Base-by-base conservation (phyloP, 495 filamentous ascomycete genomes). In the Schizothecium vesticola region DNA sequence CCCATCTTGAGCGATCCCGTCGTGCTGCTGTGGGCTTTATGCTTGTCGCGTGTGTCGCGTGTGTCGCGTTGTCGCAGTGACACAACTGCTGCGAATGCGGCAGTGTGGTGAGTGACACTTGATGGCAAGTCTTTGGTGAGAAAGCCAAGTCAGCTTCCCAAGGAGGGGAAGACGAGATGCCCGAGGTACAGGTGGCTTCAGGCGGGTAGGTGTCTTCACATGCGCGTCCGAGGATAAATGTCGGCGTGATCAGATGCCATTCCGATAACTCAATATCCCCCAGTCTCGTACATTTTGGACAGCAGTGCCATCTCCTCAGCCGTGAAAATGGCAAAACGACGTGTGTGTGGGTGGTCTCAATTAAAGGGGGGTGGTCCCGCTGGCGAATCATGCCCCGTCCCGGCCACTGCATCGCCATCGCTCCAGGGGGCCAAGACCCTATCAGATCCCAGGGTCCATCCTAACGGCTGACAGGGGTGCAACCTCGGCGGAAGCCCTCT, bases 371-470 rank as follows among this genome's bases (percentile, higher is more conserved):
- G 31, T 13, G 55, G 62, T 62, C 58, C 57, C 62, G 58, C 59
- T 55, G 62, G 57, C 69, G 69, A 71, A 71, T 71, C 69, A 71
- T 26, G 31, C n/a, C 36, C 23, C 64, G 63, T 29, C 5, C 33
- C 24, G 19, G 23, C 31, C 28, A 16, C 43, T 10, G 24, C 26
- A 19, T 64, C 31, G n/a, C 13, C 12, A 19, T n/a, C 36, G 25
- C 43, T 51, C 43, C 19, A 51, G 43, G 12, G 43, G 31, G 43
- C 43, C 43, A 51, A 51, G 43, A 51, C 43, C 63, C 63, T 65
- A 65, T 65, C 63, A 65, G 12, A 3, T 4, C 33, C 10, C 23
- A 24, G 28, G 13, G 16, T 19, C 19, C 7, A 7, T 51, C 16
- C 43, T 19, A 51, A 51, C 43, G 43, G 43, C 19, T n/a, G 43